phyloP scores from a whole-genome alignment of 495 filamentous ascomycete genomes.

The Ascobolus immersus region DNA sequence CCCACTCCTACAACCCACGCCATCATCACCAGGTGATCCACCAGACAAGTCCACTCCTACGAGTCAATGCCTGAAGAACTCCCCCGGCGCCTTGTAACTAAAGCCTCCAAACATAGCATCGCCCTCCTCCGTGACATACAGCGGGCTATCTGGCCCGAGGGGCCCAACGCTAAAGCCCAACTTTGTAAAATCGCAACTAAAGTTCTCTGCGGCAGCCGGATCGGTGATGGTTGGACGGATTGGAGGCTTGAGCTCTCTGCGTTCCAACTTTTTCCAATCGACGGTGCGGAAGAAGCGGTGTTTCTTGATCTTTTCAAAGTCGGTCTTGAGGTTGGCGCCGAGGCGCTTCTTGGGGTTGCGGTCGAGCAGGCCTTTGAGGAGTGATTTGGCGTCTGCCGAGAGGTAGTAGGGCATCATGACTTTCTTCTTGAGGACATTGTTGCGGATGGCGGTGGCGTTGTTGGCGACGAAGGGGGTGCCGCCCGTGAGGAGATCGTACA shows the following conservation, averaged over 20 bases:
- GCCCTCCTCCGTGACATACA: no score
- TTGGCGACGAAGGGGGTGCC: conserved; percentile 66
- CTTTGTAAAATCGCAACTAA: conserved; percentile 64
- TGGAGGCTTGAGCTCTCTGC: conserved; percentile 54
- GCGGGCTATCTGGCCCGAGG: no score
- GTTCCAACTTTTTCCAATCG: conserved; percentile 63
- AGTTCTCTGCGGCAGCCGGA: conserved; percentile 87
- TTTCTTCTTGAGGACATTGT: conserved; percentile 82
- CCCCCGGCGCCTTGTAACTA: no score
- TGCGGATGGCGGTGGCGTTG: conserved; percentile 75
- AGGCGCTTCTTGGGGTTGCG: conserved; percentile 79
- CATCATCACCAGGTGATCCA: no score
- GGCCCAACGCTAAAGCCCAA: no score
- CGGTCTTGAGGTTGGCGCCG: conserved; percentile 66
- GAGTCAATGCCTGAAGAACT: no score
- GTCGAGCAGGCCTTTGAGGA: conserved; percentile 62
- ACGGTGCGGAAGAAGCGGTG: conserved; percentile 94
- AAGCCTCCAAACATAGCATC: no score
- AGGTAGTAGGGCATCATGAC: conserved; percentile 68
- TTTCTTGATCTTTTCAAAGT: conserved; percentile 60
- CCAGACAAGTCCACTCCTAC: no score
- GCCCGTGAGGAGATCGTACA: conserved; percentile 77
- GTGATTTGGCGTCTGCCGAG: conserved; percentile 68
- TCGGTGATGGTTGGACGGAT: conserved; percentile 84
- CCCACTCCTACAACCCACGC: no score